These are phyloP conservation scores for Picea mariana DNA, from an alignment of 83 land plant genomes.

Conservation along the genomic window DNA sequence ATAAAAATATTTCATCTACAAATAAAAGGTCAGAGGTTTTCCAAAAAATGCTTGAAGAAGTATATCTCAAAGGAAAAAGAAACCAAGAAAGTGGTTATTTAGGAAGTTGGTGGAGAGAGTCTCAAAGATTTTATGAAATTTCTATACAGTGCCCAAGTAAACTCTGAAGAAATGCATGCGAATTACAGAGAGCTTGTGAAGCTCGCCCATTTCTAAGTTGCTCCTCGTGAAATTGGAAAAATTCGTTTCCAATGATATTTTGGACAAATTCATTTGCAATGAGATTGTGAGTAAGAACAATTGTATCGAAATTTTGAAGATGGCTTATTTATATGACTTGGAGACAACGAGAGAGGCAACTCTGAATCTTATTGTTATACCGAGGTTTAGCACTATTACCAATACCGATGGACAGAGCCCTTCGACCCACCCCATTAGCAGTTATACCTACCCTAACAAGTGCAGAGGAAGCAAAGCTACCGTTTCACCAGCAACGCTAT, in stretches of 20 bases:
- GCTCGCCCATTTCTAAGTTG: background rate
- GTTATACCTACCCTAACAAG: too few species aligned
- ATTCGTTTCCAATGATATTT: background rate
- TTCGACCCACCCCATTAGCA: too few species aligned
- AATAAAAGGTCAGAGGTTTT: background rate
- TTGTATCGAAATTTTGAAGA: background rate
- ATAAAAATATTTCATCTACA: too few species aligned
- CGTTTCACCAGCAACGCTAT: too few species aligned
- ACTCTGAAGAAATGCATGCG: background rate
- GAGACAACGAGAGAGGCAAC: too few species aligned
- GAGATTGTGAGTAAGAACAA: background rate
- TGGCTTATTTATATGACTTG: too few species aligned
- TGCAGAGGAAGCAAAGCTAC: too few species aligned
- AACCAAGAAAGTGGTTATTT: background rate
- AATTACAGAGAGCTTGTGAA: background rate
- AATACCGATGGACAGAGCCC: too few species aligned
- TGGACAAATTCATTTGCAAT: background rate
- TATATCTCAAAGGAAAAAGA: background rate
- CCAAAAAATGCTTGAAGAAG: background rate
- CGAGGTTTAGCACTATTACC: too few species aligned
- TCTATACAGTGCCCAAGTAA: background rate
- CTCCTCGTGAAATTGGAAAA: background rate
- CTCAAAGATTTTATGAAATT: background rate
- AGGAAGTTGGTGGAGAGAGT: background rate
- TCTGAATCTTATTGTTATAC: too few species aligned